Percentiles rank a stretch among this genome's conserved stretches.
Conservation (phyloP, 371 early-diverging fungal genomes). For the Chytridium lagenaria region DNA sequence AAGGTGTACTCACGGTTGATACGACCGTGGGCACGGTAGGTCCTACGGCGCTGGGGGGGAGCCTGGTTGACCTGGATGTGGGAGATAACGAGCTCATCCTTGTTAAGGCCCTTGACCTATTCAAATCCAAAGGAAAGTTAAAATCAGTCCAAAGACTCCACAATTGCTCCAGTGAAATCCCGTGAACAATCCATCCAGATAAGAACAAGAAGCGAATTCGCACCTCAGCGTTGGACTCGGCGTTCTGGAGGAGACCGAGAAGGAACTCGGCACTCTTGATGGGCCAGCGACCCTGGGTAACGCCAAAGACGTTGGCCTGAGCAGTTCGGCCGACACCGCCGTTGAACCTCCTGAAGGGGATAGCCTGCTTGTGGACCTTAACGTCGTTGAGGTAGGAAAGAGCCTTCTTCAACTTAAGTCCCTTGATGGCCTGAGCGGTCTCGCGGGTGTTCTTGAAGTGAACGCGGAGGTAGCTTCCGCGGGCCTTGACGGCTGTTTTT, state of each 20-base stretch:
- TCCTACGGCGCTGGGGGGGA: conserved; percentile 97
- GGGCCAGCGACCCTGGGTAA: conserved; percentile 99
- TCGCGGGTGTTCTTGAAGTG: conserved; percentile 98
- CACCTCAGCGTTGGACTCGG: conserved; percentile 95
- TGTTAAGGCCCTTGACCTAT: conserved; percentile 87
- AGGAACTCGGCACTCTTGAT: conserved; percentile 95
- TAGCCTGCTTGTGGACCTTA: conserved; percentile 94
- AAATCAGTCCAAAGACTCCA: conserved; percentile 29
- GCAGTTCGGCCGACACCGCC: conserved; percentile 98
- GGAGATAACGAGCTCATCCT: conserved; percentile 85
- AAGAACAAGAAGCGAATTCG: no score
- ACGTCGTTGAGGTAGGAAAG: conserved; percentile 95
- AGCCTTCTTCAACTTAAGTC: conserved; percentile 94
- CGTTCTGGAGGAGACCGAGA: conserved; percentile 94
- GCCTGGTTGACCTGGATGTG: conserved; percentile 99
- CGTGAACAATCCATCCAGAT: conserved; percentile 8
- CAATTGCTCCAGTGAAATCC: not conserved
- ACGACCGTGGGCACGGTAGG: conserved; percentile 99
- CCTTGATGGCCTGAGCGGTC: conserved; percentile 94
- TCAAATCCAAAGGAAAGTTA: not conserved
- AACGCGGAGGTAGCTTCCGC: conserved; percentile 96
- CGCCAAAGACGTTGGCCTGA: conserved; percentile 95
- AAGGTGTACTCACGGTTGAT: conserved; percentile 69
- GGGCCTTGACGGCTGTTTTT: conserved; percentile 82
- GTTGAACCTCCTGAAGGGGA: conserved; percentile 98